These are phyloP conservation scores for Heimioporus sp. DNA, from an alignment of 768 basidiomycete genomes.

Conservation along the genomic window DNA sequence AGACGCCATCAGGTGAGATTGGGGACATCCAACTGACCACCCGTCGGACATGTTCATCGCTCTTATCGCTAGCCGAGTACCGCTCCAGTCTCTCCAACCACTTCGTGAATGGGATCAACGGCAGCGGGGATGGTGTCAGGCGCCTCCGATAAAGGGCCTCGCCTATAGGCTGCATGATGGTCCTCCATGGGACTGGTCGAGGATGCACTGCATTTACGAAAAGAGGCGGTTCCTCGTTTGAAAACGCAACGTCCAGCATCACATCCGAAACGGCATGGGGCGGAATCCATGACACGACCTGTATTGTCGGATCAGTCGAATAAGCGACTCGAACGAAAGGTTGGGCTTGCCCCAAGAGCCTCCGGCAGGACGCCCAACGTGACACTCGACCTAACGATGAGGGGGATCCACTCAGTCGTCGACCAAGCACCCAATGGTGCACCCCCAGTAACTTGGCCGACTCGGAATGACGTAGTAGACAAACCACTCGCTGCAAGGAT, in stretches of 20 bases:
- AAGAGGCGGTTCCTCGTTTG: conserved; percentile 12
- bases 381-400: conserved; percentile 35
- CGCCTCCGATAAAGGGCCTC: conserved; percentile 10
- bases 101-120: conserved; percentile 31
- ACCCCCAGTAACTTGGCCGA: conserved; percentile 38
- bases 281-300: conserved; percentile 33
- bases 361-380: conserved; percentile 30
- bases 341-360: conserved; percentile 24
- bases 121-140: conserved; percentile 17
- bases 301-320: not conserved
- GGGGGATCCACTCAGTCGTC: conserved; percentile 36
- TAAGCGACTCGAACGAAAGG: not conserved
- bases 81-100: conserved; percentile 26
- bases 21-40: conserved; percentile 31
- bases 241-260: conserved; percentile 30
- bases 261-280: conserved; percentile 23
- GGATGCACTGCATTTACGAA: conserved; percentile 34
- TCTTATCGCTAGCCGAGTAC: conserved; percentile 7
- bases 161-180: conserved; percentile 24
- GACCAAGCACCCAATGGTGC: conserved; percentile 36
- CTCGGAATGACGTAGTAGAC: conserved; percentile 30
- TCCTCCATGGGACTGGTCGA: conserved; percentile 26
- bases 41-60: conserved; percentile 22
- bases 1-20: conserved; percentile 29
- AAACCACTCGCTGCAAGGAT: conserved; percentile 34